Conservation (phyloP, 2,329 filamentous ascomycete species). For the Dothideomycetes sp. region DNA sequence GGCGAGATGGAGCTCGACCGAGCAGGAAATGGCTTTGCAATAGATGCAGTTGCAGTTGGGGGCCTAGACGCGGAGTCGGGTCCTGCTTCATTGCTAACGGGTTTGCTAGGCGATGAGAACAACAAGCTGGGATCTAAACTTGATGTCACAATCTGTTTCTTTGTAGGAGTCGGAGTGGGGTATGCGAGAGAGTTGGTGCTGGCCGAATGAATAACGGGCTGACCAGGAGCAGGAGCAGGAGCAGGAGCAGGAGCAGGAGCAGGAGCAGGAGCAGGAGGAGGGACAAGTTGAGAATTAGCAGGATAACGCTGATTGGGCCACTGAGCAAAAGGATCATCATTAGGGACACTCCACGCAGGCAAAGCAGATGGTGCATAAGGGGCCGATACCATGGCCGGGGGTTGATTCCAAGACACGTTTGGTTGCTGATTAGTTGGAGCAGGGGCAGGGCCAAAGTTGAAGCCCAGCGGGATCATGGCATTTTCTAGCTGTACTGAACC, state of each 20-base stretch:
- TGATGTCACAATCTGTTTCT: constrained; percentile 11
- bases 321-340: constrained; percentile 3
- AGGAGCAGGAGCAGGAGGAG: not conserved
- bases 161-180: constrained; percentile 1
- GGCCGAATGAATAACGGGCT: constrained; percentile 16
- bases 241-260: not conserved
- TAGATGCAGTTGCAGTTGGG: not conserved
- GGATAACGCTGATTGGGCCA: no score
- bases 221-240: not conserved
- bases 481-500: constrained; percentile 29
- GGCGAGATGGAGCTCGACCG: not conserved
- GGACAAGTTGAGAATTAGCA: no score
- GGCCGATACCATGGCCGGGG: constrained; percentile 14
- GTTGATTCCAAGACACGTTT: not conserved
- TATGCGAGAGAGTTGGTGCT: constrained; percentile 18
- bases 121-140: constrained; percentile 41
- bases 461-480: not conserved
- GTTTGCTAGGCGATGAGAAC: constrained; percentile 26
- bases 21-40: constrained; percentile 1
- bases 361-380: constrained; percentile 13
- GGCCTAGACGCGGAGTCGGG: constrained; percentile 1
- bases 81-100: constrained; percentile 12
- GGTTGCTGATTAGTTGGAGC: not conserved
- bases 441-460: not conserved
- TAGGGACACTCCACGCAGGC: constrained; percentile 6